Conservation (phyloP, 2,329 filamentous ascomycete species). For the Dactylellina cionopaga region DNA sequence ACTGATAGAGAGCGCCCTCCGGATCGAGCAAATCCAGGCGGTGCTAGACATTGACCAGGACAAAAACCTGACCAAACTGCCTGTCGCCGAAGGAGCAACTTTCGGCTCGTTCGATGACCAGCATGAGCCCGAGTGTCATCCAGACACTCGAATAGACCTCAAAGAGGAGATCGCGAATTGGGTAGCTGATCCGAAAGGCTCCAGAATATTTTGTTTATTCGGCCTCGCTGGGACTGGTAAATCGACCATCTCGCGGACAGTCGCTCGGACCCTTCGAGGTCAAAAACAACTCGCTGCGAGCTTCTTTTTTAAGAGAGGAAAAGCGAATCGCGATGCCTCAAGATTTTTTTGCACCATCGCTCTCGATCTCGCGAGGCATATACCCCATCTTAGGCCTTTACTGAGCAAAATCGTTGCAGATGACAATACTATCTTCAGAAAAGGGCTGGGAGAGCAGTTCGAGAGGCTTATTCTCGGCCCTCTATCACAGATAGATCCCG, state of each 20-base stretch:
- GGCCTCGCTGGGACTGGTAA: constrained; percentile 60
- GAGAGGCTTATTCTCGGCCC: constrained; percentile 13
- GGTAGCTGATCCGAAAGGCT: constrained; percentile 2
- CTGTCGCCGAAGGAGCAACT: constrained; percentile 45
- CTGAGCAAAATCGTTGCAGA: constrained; percentile 58
- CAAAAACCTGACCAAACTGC: constrained; percentile 1
- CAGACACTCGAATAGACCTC: constrained; percentile 55
- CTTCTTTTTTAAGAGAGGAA: constrained; percentile 65
- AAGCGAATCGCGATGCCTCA: constrained; percentile 60
- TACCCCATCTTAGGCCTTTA: constrained; percentile 57
- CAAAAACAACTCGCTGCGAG: constrained; percentile 58
- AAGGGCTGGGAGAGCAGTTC: constrained; percentile 18
- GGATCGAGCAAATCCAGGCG: constrained; percentile 1
- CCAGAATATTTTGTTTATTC: constrained; percentile 59
- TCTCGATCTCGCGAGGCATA: constrained; percentile 57
- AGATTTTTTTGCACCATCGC: constrained; percentile 63
- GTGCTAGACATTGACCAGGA: constrained; percentile 4
- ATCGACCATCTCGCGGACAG: constrained; percentile 60
- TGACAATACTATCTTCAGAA: constrained; percentile 53
- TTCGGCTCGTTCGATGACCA: constrained; percentile 55
- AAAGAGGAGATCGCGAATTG: constrained; percentile 51
- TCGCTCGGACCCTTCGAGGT: constrained; percentile 56
- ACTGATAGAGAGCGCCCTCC: neutral
- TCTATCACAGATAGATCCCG: constrained; percentile 11
- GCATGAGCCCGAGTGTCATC: constrained; percentile 54